Base-by-base conservation (phyloP, 805 yeast genomes). In the Pichia sporocuriosa region DNA sequence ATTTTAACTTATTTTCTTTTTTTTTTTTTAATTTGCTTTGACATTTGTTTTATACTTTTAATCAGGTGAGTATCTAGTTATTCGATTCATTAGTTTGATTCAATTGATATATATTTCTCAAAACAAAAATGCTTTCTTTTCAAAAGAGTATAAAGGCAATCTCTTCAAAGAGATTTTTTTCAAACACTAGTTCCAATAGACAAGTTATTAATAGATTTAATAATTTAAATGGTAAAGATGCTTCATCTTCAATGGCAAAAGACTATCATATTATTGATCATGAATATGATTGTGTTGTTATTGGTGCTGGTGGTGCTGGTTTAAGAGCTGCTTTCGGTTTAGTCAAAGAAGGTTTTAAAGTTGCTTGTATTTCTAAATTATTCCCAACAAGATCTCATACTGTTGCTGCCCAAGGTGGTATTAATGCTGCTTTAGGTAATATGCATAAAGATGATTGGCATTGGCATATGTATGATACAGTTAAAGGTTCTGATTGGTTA, bases 241-340 rank as follows among this genome's bases (percentile, higher is more conserved):
- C 84, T 24, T 67, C 82, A 19, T 61, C 66, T 37, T 69, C 73
- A 45, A 69, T 77, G 55, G 69, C 75, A 39, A 70, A 78, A 51
- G 85, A 88, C 59, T 90, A 93, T 67, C 93, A 87, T 59, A 81
- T 90, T 50, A 81, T 90, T 53, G 97, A 90, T 68, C 98, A 90
- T 66, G 97, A 93, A 66, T 90, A 93, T 68, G 98, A 90, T 71
- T 88, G 96, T 73, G 79, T 90, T 37, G 97, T 90, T 46, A 88
- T 90, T 42, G 98, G 98, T 59, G 98, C 98, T 44, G 98, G 98
- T 59, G 98, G 98, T 65, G 98, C 98, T 37, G 98, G 98, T 62
- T 72, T 90, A 47, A 81, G 98, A 70, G 98, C 98, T 32, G 97
- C 98, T 29, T 93, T 90, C 56, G 98, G 98, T 51, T 75, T 90